Percentiles rank a stretch among this genome's conserved stretches.
phyloP scores from a whole-genome alignment of 495 filamentous ascomycete species.

The Penicillium ochrochloron region DNA sequence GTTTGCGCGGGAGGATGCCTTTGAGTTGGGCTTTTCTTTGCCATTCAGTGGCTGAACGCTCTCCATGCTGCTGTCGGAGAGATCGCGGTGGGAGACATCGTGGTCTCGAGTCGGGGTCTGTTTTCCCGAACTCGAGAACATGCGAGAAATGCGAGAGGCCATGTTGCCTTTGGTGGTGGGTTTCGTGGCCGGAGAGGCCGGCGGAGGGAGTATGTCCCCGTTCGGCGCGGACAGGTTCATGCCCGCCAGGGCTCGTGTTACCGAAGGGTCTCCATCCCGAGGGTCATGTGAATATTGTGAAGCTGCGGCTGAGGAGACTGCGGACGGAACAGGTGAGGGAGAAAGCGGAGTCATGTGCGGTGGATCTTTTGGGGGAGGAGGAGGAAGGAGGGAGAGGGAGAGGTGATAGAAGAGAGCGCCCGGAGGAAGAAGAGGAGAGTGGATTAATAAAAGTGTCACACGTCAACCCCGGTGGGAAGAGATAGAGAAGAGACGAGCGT shows the following conservation, averaged over 20 bases:
- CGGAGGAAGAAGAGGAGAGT: constrained; percentile 13
- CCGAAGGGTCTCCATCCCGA: constrained; percentile 50
- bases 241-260: constrained; percentile 54
- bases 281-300: constrained; percentile 47
- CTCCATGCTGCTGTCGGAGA: constrained; percentile 50
- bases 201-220: constrained; percentile 38
- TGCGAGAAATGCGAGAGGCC: constrained; percentile 62
- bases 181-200: constrained; percentile 41
- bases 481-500: constrained; percentile 17
- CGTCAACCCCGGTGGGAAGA: constrained; percentile 21
- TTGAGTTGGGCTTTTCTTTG: constrained; percentile 42
- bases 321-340: constrained; percentile 49
- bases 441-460: constrained; percentile 13
- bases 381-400: constrained; percentile 7
- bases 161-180: constrained; percentile 55
- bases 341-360: constrained; percentile 56
- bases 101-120: constrained; percentile 37
- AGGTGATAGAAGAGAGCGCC: constrained; percentile 3
- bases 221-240: constrained; percentile 48
- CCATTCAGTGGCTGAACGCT: constrained; percentile 36
- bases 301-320: constrained; percentile 50
- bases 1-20: constrained; percentile 36
- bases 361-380: constrained; percentile 23
- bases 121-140: constrained; percentile 57
- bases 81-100: constrained; percentile 37